phyloP scores from a whole-genome alignment of 148 eudicot genomes.

The Simmondsia chinensis region DNA sequence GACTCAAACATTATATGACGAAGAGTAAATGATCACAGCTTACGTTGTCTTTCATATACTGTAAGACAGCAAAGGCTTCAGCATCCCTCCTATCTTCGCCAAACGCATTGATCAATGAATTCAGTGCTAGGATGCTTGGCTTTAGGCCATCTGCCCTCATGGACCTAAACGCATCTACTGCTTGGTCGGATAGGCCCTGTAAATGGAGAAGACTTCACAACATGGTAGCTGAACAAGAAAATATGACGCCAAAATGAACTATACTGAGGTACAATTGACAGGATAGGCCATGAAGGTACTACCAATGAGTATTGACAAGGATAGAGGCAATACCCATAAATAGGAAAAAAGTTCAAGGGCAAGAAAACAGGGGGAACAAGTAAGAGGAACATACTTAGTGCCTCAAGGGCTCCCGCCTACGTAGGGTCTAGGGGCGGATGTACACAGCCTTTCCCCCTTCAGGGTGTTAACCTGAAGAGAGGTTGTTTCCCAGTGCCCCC shows the following conservation, averaged over 20 bases:
- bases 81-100: conserved; percentile 83
- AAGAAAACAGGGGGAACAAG: too few species aligned
- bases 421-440: too few species aligned
- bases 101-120: conserved; percentile 90
- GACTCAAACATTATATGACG: background rate
- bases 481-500: too few species aligned
- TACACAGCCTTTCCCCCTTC: too few species aligned
- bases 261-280: too few species aligned
- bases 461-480: too few species aligned
- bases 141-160: conserved; percentile 85
- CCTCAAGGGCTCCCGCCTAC: too few species aligned
- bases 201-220: conserved; percentile 10
- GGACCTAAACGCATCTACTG: conserved; percentile 72
- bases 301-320: too few species aligned
- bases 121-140: conserved; percentile 81
- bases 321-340: too few species aligned
- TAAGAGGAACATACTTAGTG: too few species aligned
- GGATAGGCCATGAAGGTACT: too few species aligned
- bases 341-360: too few species aligned
- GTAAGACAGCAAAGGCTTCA: conserved; percentile 90
- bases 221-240: background rate
- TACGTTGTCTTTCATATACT: conserved; percentile 91
- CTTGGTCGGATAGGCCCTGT: conserved; percentile 95
- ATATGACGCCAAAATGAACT: background rate
- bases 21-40: conserved; percentile 10